Evolutionary conservation across 2,329 filamentous ascomycete genomes (phyloP).

Genomic region (Aspergillus pseudoterreus): DNA sequence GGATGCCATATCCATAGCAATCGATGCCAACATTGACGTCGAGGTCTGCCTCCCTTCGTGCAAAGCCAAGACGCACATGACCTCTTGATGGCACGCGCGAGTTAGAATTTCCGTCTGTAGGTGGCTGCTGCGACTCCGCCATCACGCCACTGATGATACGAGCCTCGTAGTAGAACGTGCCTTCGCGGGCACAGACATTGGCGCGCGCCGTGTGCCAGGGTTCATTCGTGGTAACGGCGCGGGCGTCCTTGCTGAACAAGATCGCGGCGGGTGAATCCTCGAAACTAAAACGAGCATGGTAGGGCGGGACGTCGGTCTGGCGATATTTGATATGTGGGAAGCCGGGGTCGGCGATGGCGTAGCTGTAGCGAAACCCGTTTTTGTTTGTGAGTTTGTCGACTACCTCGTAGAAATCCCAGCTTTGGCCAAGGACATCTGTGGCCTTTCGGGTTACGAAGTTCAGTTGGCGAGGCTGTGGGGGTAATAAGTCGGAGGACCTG

Average conservation of each 20-base stretch:
- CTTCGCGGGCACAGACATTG: conserved; percentile 86
- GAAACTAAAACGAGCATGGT: conserved; percentile 80
- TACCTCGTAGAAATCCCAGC: conserved; percentile 42
- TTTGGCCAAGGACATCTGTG: conserved; percentile 32
- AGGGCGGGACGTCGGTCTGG: conserved; percentile 80
- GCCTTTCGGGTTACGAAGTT: conserved; percentile 33
- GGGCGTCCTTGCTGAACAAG: conserved; percentile 72
- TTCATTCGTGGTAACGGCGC: conserved; percentile 81
- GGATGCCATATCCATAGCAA: conserved; percentile 91
- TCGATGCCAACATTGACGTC: conserved; percentile 71
- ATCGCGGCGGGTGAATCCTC: conserved; percentile 87
- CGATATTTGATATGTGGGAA: conserved; percentile 91
- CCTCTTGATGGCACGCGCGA: conserved; percentile 30
- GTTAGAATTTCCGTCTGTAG: conserved; percentile 16
- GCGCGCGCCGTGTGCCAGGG: conserved; percentile 88
- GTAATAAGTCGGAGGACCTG: conserved; percentile 33
- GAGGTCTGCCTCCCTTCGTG: conserved; percentile 43
- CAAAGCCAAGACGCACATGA: conserved; percentile 48
- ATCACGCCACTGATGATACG: conserved; percentile 70
- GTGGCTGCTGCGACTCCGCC: conserved; percentile 19
- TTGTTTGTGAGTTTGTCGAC: conserved; percentile 58
- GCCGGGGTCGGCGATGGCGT: conserved; percentile 82
- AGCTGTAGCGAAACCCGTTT: conserved; percentile 77
- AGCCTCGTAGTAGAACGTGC: conserved; percentile 91
- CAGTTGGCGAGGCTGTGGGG: conserved; percentile 39